Base-by-base conservation (phyloP, 768 basidiomycete genomes). In the Pluteus cervinus region DNA sequence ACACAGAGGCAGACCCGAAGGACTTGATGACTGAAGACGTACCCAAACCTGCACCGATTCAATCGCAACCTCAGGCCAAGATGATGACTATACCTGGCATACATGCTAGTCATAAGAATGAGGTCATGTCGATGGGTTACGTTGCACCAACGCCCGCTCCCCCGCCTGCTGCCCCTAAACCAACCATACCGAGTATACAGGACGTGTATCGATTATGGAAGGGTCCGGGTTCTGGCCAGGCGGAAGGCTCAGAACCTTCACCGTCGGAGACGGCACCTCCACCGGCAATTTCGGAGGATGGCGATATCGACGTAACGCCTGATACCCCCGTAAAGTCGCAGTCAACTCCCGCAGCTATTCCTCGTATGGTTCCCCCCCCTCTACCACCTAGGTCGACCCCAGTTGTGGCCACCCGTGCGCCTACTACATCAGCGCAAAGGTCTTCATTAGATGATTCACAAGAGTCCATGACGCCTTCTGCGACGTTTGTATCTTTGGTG, bases 81-180 rank as follows among this genome's bases (percentile, higher is more conserved):
- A 81, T 73, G 28, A 91, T 91, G 88, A 79, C 76, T 10, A 90
- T 91, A 45, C 88, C 88, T 7, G 85, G 86, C 2, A 91, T 91
- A 42, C 87, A 89, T 50, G 86, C 77, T 3, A 85, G 79, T 48
- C 81, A 89, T 51, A 76, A 76, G n/a, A 84, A 83, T 7, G 86
- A 90, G 43, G 75, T 89, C 29, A 86, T 86, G 79, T 82, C 86
- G 3, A 71, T 91, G 70, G 88, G 88, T 8, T 81, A 85, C 49
- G 74, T 76, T 39, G 76, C 82, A 8, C 67, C 73, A 4, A 58
- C 63, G 29, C 51, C 62, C 11, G 51, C 61, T 0, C 43, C 59
- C 8, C 45, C 55, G 16, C 47, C 57, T 7, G 30, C 62, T 7
- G 67, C 71, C 15, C 58, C 55, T 35, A 63, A 66, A 51, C 45